Base-by-base conservation (phyloP, 2,329 filamentous ascomycete species). In the Pezicula radicicola region DNA sequence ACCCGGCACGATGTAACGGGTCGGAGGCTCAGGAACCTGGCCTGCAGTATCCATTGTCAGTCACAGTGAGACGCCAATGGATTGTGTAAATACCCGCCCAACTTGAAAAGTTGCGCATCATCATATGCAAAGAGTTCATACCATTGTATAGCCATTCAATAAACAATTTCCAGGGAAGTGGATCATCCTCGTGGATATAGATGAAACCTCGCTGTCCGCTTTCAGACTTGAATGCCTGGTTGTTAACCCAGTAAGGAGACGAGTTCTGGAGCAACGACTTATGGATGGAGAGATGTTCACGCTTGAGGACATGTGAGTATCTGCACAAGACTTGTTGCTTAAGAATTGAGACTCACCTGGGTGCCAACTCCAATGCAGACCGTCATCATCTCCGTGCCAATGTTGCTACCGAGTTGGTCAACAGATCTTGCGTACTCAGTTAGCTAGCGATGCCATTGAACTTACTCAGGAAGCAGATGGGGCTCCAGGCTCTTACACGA, bases 401-500 rank as follows among this genome's bases (percentile, higher is more conserved):
- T 52, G 39, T 47, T 15, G 15, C 40, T 27, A n/a, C 28, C 28
- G 10, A n/a, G 16, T 9, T 2, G 4, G 30, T 35, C 15, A 15
- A 5, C 5, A 27, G 18, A 7, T 16, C 2, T n/a, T 13, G 18
- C 5, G 6, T 16, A 19, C 15, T 8, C 15, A 13, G 37, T 21
- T 5, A 21, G 21, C 5, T 5, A 19, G 5, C 25, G 7, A 35
- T 25, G 41, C 16, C 1, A 27, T 18, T 21, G 19, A n/a, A 48
- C 40, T 37, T 45, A 56, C 48, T 53, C 47, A 35, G 42, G 43
- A 15, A 53, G 46, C 6, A 46, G 44, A n/a, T 52, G 51, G 47
- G 51, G 53, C 42, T 59, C 52, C 5, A 51, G 48, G 27, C 48
- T 49, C 33, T 52, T 53, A 33, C 56, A 59, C 10, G 55, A 49